Evolutionary conservation across 257 asterid species (phyloP), one percentile per base, ranked within the genome.

Genomic region (Solanum sitiens): DNA sequence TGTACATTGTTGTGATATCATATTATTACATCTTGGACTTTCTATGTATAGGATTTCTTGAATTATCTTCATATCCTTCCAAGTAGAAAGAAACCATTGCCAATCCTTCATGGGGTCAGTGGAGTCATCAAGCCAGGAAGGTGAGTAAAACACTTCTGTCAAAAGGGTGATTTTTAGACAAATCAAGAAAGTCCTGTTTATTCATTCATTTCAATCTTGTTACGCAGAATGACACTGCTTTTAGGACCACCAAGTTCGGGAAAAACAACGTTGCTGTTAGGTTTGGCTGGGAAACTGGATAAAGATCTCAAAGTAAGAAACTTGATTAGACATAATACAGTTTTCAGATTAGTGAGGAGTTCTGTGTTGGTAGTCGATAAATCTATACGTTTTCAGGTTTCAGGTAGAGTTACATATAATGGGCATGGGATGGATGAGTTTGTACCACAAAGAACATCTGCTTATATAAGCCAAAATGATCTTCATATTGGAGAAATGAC

Each of bases 161-260:
- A 25, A 86, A 72, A 30, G 42, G 21, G 1, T 68, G 14, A 18
- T 79, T 16, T 76, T 83, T 59, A 25, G 35, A 77, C 65, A 5
- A 13, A 16, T 67, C 76, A 35, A 61, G 33, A 67, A 18, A 27
- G 18, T 84, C 68, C 23, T 59, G 73, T 65, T 40, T 23, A 56
- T 71, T 37, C 76, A 2, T 32, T 84, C 45, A 39, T 71, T 63
- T 67, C 85, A 53, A 33, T 74, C 86, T 92, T 73, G 61, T 84
- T 89, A 77, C 84, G 90, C 89, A 95, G 98, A 89, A 91, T 94
- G 96, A 89, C 96, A 0, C 90, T 96, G 86, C 98, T 96, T 80
- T 84, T 96, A 79, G 99, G 98, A 72, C 99, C 99, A 7, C 99
- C 99, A 50, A 92, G 94, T 89, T 95, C 98, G 4, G 99, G 99